phyloP scores from a whole-genome alignment of 768 basidiomycete genomes.

The Agrocybe chaxingu region DNA sequence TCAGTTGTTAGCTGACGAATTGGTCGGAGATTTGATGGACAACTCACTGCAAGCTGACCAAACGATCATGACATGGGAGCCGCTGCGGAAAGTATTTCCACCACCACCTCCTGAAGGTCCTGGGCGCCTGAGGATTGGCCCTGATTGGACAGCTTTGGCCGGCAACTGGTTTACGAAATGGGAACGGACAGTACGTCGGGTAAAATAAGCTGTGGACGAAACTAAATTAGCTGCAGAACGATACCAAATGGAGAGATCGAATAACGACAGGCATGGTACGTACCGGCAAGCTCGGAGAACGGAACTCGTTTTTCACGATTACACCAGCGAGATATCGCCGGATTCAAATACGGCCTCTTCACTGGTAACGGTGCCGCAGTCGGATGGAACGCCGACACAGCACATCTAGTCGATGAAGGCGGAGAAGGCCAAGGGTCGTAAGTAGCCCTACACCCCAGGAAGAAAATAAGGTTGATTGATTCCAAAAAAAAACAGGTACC shows the following conservation, averaged over 20 bases:
- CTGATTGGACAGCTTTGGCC: constrained; percentile 35
- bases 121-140: constrained; percentile 33
- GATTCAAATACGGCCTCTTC: constrained; percentile 34
- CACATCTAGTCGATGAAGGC: constrained; percentile 35
- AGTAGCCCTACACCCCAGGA: constrained; percentile 4
- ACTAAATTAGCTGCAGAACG: constrained; percentile 22
- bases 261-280: constrained; percentile 35
- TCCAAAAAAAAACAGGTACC: constrained; percentile 19
- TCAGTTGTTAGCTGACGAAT: constrained; percentile 27
- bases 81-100: constrained; percentile 33
- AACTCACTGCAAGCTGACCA: constrained; percentile 31
- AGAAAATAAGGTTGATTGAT: not conserved
- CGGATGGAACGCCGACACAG: constrained; percentile 36
- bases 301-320: not conserved
- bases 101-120: constrained; percentile 32
- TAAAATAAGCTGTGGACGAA: not conserved
- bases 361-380: constrained; percentile 33
- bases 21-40: constrained; percentile 38
- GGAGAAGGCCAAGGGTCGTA: constrained; percentile 29
- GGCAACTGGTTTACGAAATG: constrained; percentile 40
- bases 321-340: constrained; percentile 28
- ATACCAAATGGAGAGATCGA: constrained; percentile 29
- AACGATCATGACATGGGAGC: constrained; percentile 37
- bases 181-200: constrained; percentile 30
- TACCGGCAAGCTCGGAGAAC: not conserved